phyloP scores from a whole-genome alignment of 2,329 filamentous ascomycete genomes.

The Aspergillus jensenii region DNA sequence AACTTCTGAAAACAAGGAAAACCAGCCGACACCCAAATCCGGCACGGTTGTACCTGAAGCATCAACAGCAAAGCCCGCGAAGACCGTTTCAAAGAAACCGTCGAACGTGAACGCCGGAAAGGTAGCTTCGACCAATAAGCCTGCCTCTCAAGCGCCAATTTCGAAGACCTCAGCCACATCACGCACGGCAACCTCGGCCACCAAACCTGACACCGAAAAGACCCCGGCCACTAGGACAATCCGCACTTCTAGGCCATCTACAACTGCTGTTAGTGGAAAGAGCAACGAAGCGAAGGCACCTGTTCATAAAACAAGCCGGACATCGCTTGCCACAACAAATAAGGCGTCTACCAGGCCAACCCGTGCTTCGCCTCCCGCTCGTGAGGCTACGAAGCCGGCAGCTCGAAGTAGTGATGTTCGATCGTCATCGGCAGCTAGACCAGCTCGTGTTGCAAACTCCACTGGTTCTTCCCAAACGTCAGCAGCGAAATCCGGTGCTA shows the following conservation, averaged over 20 bases:
- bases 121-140: conserved; percentile 13
- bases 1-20: conserved; percentile 20
- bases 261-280: conserved; percentile 27
- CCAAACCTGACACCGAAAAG: conserved; percentile 19
- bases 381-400: conserved; percentile 26
- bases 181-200: conserved; percentile 21
- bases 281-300: conserved; percentile 29
- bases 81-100: conserved; percentile 31
- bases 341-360: conserved; percentile 28
- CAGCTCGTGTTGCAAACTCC: conserved; percentile 42
- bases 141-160: conserved; percentile 21
- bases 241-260: conserved; percentile 26
- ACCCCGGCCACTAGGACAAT: conserved; percentile 14
- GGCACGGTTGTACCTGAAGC: conserved; percentile 10
- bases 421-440: conserved; percentile 41
- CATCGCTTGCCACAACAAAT: conserved; percentile 28
- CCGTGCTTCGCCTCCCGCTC: conserved; percentile 31
- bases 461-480: conserved; percentile 43
- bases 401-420: conserved; percentile 30
- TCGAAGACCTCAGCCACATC: conserved; percentile 23
- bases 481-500: conserved; percentile 30
- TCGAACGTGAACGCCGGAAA: conserved; percentile 32
- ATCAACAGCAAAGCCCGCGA: conserved; percentile 21
- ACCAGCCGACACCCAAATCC: conserved; percentile 9
- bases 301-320: conserved; percentile 32